Conservation (phyloP, 331 rosid species). For the Rhamnella rubrinervis region DNA sequence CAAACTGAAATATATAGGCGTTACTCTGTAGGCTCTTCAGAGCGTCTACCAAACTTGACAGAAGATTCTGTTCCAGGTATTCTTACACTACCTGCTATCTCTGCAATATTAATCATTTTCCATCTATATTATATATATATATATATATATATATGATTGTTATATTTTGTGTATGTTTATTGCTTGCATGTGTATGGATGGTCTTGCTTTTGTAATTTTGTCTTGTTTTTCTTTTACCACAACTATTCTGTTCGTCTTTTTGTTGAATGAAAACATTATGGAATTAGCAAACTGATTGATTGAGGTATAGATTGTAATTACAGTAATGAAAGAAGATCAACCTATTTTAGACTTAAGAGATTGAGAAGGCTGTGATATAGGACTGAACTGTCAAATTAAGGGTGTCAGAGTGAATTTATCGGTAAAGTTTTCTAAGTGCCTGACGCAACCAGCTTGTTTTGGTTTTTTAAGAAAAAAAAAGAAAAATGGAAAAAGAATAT, state of each 20-base stretch:
- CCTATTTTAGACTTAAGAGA: too few relatives aligned
- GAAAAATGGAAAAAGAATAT: too few relatives aligned
- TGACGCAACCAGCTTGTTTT: too few relatives aligned
- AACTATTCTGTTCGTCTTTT: not conserved
- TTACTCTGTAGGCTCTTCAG: not conserved
- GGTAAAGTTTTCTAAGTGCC: too few relatives aligned
- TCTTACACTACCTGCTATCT: not conserved
- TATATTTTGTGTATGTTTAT: not conserved
- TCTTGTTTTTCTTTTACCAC: not conserved
- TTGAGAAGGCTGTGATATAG: too few relatives aligned
- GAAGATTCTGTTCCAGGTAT: conserved; percentile 12
- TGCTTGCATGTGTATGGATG: not conserved
- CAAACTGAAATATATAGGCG: not conserved
- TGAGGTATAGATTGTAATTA: too few relatives aligned
- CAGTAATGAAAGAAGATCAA: too few relatives aligned
- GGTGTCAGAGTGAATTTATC: too few relatives aligned
- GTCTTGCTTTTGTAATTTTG: not conserved
- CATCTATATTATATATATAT: not conserved
- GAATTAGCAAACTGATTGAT: too few relatives aligned
- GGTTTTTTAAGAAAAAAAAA: too few relatives aligned
- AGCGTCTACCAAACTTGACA: not conserved
- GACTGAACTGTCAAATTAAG: too few relatives aligned
- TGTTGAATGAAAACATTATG: too few relatives aligned
- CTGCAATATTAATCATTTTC: not conserved
- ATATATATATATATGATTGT: not conserved